Base-by-base conservation (phyloP, 2,329 filamentous ascomycete genomes). In the Epichloe elymi region DNA sequence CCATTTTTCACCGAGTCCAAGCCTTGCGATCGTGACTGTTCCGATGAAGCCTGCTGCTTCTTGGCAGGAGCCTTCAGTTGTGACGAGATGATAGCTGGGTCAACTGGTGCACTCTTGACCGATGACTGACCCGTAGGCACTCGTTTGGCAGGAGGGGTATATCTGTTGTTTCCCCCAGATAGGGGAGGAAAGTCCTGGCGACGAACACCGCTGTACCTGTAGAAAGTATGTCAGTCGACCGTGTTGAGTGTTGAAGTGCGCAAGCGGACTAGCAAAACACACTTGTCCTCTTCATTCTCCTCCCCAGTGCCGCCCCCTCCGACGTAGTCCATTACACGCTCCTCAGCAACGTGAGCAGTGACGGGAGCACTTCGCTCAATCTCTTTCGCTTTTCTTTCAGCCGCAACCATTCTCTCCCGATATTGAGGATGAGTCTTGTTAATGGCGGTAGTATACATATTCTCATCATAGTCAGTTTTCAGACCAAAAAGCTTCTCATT, bases 281-380 rank as follows among this genome's bases (percentile, higher is more conserved):
- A 89, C 82, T 93, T 96, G 63, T 94, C 90, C 70, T 98, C 93
- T 68, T 98, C 93, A 57, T 95, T 88, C 14, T 80, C 83, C 52
- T 78, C 82, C 48, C 82, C 81, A 49, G 85, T 78, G 39, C 79
- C 76, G 10, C 74, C 71, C 12, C 76, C 77, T n/a, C 75, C 72
- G n/a, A 80, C 73, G 57, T 73, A 79, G 57, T 85, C 80, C 76
- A 80, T 77, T 49, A 88, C 78, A 62, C 90, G 83, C 71, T 98
- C 93, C 68, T 97, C 93, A 3, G 87, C 86, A 52, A 96, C 79
- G 63, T 98, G 93, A 4, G 84, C 72, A 50, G 93, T 95, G 37
- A 79, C 76, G 7, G 88, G 74, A 17, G 75, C 73, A 55, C 82
- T 86, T 44, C 78, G 75, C 67, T 96, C 88, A 59, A 98, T 98